Evolutionary conservation across 805 yeast species (phyloP), one percentile per base, ranked within the genome.

Genomic region (Debaryomyces prosopidis): DNA sequence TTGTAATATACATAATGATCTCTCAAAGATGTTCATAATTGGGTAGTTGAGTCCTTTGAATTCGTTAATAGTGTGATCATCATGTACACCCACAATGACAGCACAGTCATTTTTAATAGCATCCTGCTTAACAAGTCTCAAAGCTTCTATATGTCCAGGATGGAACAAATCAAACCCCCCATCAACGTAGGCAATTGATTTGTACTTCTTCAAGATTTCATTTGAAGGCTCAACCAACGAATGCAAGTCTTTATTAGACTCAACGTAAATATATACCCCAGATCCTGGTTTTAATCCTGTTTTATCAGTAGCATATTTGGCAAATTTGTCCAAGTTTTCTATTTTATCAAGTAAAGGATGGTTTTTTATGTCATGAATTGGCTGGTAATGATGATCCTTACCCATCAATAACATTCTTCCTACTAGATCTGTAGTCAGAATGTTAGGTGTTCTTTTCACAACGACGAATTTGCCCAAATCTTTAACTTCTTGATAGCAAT

Each of bases 161-260:
- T 89, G 90, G 68, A 94, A 91, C 44, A 94, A 73, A 64, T 94
- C 99, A 69, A 91, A 94, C 1, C 87, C 86, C 10, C 97, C 98
- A 52, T 82, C 86, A 14, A 89, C 76, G 58, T 86, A 89, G 41
- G 71, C 71, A 11, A 75, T 52, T 43, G 54, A 57, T n/a, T 45
- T 27, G 41, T 60, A 49, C 46, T 49, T 42, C 37, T 52, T 31
- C 40, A 33, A 31, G n/a, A 51, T 51, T 4, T 41, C 46, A n/a
- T 47, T 40, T 6, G 65, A 62, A 4, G 77, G 72, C 33, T 56
- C 53, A 2, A 79, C 70, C 4, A 78, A 45, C 31, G 60, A 54
- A 15, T 63, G 54, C 43, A 70, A 40, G 28, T 52, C 40, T 1
- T 51, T 50, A 30, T 53, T 45, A 12, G 65, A 69, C 3, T 59